These are phyloP conservation scores for Berberis vulgaris DNA, from an alignment of 164 flowering plant species.

Conservation along the genomic window DNA sequence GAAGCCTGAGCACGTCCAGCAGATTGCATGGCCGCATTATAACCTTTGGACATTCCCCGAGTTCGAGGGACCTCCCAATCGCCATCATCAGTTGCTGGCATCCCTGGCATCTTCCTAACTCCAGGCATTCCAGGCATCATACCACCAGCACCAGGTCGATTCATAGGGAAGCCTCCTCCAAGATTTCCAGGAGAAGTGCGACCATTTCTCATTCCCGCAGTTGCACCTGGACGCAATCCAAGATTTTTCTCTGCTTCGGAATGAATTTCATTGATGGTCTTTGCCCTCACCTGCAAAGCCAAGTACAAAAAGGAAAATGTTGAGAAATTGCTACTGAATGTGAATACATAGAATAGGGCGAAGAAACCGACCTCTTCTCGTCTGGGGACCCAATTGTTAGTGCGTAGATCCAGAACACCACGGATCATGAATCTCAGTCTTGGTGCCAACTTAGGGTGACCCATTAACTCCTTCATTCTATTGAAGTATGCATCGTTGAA, in stretches of 20 bases:
- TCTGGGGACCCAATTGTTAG: constrained; percentile 85
- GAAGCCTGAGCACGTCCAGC: constrained; percentile 26
- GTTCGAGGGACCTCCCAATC: constrained; percentile 82
- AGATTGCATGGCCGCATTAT: no score
- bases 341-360: background rate
- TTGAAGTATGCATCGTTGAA: constrained; percentile 49
- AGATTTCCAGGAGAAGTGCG: constrained; percentile 11
- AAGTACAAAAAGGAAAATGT: no score
- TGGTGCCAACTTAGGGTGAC: constrained; percentile 58
- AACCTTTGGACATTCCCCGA: constrained; percentile 50
- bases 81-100: constrained; percentile 48
- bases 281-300: constrained; percentile 65
- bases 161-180: constrained; percentile 57
- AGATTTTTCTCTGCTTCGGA: no score
- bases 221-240: no score
- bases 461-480: constrained; percentile 58
- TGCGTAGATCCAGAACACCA: constrained; percentile 72
- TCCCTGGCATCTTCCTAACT: constrained; percentile 24
- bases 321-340: no score
- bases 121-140: constrained; percentile 94
- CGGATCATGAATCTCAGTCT: constrained; percentile 80
- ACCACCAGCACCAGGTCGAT: constrained; percentile 76
- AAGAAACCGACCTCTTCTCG: constrained; percentile 67
- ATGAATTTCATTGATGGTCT: constrained; percentile 46
- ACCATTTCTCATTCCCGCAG: no score